These are phyloP conservation scores for Alternaria arbusti DNA, from an alignment of 2,329 filamentous ascomycete species.

Conservation along the genomic window DNA sequence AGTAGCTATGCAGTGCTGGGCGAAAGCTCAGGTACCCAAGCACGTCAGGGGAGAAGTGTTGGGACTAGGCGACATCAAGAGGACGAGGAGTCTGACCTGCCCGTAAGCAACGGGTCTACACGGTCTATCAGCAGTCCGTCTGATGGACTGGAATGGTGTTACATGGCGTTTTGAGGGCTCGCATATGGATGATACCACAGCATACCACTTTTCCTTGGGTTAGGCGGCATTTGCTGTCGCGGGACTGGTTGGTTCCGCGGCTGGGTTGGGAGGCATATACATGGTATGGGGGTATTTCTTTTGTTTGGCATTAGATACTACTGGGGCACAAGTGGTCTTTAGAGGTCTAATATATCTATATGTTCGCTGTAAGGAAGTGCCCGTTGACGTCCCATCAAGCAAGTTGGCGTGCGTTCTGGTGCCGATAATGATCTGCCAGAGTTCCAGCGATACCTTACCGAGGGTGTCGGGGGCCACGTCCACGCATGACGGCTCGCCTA, in stretches of 20 bases:
- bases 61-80: slow-evolving; percentile 21
- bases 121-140: not conserved
- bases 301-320: slow-evolving; percentile 9
- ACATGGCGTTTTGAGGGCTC: slow-evolving; percentile 6
- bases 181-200: slow-evolving; percentile 21
- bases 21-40: slow-evolving; percentile 37
- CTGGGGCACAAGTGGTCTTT: not conserved
- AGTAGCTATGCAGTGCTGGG: slow-evolving; percentile 53
- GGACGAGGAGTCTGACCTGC: slow-evolving; percentile 41
- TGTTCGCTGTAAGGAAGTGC: not conserved
- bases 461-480: not conserved
- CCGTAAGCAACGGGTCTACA: slow-evolving; percentile 20
- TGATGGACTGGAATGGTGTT: not conserved
- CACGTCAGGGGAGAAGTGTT: slow-evolving; percentile 32
- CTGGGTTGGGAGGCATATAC: not conserved
- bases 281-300: not conserved
- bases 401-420: too few relatives aligned
- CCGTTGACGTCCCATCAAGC: not conserved
- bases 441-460: not conserved
- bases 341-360: not conserved
- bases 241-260: not conserved
- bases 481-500: not conserved
- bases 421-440: not conserved
- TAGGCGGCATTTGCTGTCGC: not conserved
- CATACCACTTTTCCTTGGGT: slow-evolving; percentile 9